Evolutionary conservation across 371 early-diverging fungal species (phyloP).

Genomic region (Choanephora cucurbitarum): DNA sequence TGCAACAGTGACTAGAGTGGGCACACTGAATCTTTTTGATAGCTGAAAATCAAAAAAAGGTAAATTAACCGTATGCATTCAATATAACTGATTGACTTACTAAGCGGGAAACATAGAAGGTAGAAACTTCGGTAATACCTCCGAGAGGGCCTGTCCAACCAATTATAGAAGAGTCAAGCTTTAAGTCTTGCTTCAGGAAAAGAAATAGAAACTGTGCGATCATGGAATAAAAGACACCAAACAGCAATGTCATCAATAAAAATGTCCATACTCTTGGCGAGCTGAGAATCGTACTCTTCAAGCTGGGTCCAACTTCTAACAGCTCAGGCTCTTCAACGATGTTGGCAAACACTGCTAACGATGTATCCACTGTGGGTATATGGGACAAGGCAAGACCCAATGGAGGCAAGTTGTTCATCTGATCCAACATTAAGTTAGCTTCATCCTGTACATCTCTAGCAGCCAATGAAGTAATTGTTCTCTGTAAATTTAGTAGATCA

Average conservation of each 20-base stretch:
- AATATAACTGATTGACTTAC: constrained; percentile 13
- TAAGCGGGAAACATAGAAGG: constrained; percentile 43
- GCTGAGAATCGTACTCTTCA: constrained; percentile 19
- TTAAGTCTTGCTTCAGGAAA: constrained; percentile 36
- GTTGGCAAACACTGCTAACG: constrained; percentile 39
- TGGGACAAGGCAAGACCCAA: constrained; percentile 47
- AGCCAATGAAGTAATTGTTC: constrained; percentile 29
- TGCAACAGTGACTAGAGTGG: constrained; percentile 25
- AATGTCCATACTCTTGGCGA: constrained; percentile 36
- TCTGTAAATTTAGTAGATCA: constrained; percentile 13
- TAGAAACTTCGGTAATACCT: constrained; percentile 44
- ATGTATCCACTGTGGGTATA: constrained; percentile 47
- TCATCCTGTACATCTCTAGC: constrained; percentile 39
- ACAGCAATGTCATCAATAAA: constrained; percentile 32
- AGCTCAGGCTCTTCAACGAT: constrained; percentile 19
- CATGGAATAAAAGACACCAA: constrained; percentile 48
- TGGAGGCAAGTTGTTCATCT: constrained; percentile 37
- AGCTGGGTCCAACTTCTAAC: constrained; percentile 9
- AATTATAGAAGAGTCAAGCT: constrained; percentile 32
- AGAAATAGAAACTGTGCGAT: constrained; percentile 46
- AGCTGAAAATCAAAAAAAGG: constrained; percentile 20
- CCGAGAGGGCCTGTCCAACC: constrained; percentile 52
- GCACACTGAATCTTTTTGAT: constrained; percentile 29
- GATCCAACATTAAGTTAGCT: constrained; percentile 23
- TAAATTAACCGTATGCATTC: background rate